Conservation (phyloP, 2,329 filamentous ascomycete genomes). For the Xenosphaeropsis pyriputrescens region DNA sequence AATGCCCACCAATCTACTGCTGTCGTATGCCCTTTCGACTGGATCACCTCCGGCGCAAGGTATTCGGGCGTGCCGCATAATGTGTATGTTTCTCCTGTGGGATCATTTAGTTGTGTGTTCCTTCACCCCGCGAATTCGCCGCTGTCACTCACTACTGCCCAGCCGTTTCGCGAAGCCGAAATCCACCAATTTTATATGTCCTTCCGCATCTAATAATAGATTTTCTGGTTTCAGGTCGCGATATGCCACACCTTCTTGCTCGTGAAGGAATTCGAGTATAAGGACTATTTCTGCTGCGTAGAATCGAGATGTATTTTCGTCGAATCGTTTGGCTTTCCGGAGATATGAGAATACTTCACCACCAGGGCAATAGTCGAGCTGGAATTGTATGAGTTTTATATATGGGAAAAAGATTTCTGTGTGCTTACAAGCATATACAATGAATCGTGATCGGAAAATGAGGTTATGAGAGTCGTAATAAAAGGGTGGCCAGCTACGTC, state of each 20-base stretch:
- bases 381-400: neutral
- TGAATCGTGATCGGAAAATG: conserved; percentile 66
- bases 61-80: conserved; percentile 77
- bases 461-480: conserved; percentile 64
- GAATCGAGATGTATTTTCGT: conserved; percentile 64
- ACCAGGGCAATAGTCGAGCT: conserved; percentile 66
- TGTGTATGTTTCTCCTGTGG: conserved; percentile 58
- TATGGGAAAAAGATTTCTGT: no score
- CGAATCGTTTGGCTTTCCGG: conserved; percentile 62
- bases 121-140: neutral
- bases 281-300: conserved; percentile 76
- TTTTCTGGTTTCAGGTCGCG: conserved; percentile 76
- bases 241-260: conserved; percentile 66
- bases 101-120: conserved; percentile 4
- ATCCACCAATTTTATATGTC: conserved; percentile 71
- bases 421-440: conserved; percentile 56
- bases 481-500: conserved; percentile 71
- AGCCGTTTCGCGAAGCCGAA: conserved; percentile 77
- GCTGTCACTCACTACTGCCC: conserved; percentile 32
- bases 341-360: conserved; percentile 79
- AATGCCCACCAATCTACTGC: conserved; percentile 84
- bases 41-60: conserved; percentile 71
- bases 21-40: conserved; percentile 62
- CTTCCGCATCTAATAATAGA: conserved; percentile 60
- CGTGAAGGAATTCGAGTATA: conserved; percentile 68